These are phyloP conservation scores for Glycine latifolia DNA, from an alignment of 306 rosid species.

Conservation along the genomic window DNA sequence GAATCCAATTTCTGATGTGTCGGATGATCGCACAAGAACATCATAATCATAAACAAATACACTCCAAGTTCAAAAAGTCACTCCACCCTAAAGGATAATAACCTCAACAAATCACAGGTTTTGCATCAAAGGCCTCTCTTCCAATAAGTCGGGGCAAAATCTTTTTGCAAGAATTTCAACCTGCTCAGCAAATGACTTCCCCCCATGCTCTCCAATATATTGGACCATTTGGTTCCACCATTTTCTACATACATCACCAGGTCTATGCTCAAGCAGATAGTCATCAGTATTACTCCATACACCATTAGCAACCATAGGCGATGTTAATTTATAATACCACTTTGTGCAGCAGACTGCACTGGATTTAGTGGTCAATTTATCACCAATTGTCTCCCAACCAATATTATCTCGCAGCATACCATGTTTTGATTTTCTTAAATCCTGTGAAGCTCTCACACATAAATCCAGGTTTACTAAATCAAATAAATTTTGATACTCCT, in stretches of 20 bases:
- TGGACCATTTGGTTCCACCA: conserved; percentile 83
- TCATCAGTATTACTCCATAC: conserved; percentile 78
- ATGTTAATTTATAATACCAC: conserved; percentile 76
- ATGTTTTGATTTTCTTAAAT: conserved; percentile 23
- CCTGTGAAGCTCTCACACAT: conserved; percentile 52
- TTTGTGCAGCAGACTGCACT: conserved; percentile 56
- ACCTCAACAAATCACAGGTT: conserved; percentile 54
- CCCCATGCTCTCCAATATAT: conserved; percentile 63
- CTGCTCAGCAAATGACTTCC: conserved; percentile 75
- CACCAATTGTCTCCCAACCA: conserved; percentile 75
- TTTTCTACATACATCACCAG: conserved; percentile 74
- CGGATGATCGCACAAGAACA: conserved; percentile 11
- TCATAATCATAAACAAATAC: neutral
- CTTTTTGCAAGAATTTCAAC: conserved; percentile 73
- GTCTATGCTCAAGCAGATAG: conserved; percentile 68
- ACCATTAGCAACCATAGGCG: conserved; percentile 63
- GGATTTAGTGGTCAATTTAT: conserved; percentile 59
- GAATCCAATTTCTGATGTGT: neutral
- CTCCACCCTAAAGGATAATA: neutral
- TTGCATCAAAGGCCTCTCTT: conserved; percentile 63
- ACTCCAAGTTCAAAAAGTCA: neutral
- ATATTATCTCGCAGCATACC: conserved; percentile 89
- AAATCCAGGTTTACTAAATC: conserved; percentile 83
- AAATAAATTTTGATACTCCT: conserved; percentile 74
- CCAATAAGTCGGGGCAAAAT: conserved; percentile 59